Conservation (phyloP, 2,329 filamentous ascomycete genomes). For the Colletotrichum lini region DNA sequence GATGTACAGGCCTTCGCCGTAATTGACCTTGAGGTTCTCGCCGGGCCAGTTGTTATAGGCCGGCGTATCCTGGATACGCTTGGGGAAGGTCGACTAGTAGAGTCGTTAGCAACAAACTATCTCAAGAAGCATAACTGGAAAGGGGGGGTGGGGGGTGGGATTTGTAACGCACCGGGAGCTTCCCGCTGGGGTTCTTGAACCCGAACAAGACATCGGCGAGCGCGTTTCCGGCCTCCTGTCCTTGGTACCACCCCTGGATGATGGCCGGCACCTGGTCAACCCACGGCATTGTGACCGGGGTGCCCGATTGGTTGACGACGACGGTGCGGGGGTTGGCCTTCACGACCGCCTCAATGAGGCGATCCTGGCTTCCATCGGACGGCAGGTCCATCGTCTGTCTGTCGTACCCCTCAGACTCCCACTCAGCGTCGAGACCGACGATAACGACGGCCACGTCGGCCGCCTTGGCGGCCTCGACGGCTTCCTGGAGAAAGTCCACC, state of each 20-base stretch:
- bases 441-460: slow-evolving; percentile 79
- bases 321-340: slow-evolving; percentile 76
- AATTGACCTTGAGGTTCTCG: slow-evolving; percentile 77
- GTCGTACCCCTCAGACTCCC: slow-evolving; percentile 83
- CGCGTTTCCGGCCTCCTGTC: slow-evolving; percentile 79
- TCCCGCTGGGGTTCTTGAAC: slow-evolving; percentile 75
- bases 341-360: slow-evolving; percentile 73
- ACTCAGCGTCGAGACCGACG: slow-evolving; percentile 79
- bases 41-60: slow-evolving; percentile 82
- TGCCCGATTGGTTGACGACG: slow-evolving; percentile 79
- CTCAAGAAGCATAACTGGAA: not conserved
- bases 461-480: slow-evolving; percentile 71
- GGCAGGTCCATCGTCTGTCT: slow-evolving; percentile 81
- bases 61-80: slow-evolving; percentile 74
- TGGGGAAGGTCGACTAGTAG: slow-evolving; percentile 74
- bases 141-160: no score
- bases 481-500: slow-evolving; percentile 74
- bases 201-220: slow-evolving; percentile 78
- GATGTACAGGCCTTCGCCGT: slow-evolving; percentile 81
- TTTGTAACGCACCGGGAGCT: slow-evolving; percentile 68
- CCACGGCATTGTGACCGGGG: slow-evolving; percentile 80
- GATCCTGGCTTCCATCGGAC: slow-evolving; percentile 70
- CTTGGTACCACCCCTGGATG: slow-evolving; percentile 82
- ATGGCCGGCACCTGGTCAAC: slow-evolving; percentile 74
- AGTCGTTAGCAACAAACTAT: not conserved